Percentiles rank a stretch among this genome's conserved stretches.
Conservation (phyloP, 768 basidiomycete species). For the Auriculariales sp. region DNA sequence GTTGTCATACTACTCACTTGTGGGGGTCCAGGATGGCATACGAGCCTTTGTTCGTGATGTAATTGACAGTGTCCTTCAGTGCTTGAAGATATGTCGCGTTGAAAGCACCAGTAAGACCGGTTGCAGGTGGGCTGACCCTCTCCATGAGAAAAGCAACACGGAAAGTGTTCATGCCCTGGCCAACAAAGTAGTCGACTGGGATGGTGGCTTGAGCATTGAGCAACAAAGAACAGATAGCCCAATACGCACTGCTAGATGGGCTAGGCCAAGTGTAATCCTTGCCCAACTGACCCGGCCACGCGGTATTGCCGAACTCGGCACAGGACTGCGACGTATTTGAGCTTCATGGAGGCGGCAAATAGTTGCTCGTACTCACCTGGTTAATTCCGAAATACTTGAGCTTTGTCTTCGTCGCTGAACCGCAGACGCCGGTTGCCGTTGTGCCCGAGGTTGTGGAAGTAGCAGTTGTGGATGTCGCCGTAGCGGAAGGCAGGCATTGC, state of each 20-base stretch:
- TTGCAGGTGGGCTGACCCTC: constrained; percentile 36
- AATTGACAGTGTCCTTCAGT: constrained; percentile 36
- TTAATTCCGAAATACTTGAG: constrained; percentile 53
- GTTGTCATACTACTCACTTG: constrained; percentile 10
- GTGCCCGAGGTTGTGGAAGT: constrained; percentile 16
- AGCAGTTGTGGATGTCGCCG: constrained; percentile 11
- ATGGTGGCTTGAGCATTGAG: neutral
- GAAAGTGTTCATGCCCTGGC: constrained; percentile 46
- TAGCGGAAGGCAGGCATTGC: constrained; percentile 28
- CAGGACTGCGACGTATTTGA: constrained; percentile 48
- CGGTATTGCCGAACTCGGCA: constrained; percentile 41
- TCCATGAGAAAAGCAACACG: constrained; percentile 47
- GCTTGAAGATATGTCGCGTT: constrained; percentile 36
- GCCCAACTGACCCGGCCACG: constrained; percentile 30
- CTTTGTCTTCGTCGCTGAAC: constrained; percentile 24
- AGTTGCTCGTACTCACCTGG: constrained; percentile 14
- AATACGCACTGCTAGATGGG: constrained; percentile 17
- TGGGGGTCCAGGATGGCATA: constrained; percentile 41
- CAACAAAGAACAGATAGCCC: neutral
- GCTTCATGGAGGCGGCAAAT: constrained; percentile 32
- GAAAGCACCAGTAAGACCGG: constrained; percentile 40
- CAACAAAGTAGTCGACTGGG: constrained; percentile 28
- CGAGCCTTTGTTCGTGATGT: constrained; percentile 46
- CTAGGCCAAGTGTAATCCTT: constrained; percentile 37
- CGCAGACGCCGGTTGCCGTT: constrained; percentile 14